Percentiles rank a stretch among this genome's conserved stretches.
Conservation (phyloP, 192 early-diverging fungal genomes). For the Gryganskiella cystojenkinii region DNA sequence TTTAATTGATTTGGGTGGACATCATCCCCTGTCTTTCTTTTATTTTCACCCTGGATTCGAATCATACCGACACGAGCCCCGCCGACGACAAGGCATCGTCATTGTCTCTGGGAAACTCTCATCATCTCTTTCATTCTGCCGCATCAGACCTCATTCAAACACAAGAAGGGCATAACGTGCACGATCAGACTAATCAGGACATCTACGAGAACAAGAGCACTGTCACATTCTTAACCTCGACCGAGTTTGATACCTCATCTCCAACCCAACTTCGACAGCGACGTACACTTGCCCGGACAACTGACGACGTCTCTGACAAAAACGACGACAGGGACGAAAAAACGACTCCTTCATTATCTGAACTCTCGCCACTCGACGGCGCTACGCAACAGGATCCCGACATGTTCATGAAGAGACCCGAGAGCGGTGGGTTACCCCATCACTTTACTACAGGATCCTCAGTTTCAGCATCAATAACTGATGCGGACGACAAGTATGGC, state of each 20-base stretch:
- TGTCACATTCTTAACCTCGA: not conserved
- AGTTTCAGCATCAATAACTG: not conserved
- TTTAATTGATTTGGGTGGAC: no score
- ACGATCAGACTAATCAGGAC: no score
- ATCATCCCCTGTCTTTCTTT: no score
- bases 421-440: constrained; percentile 1
- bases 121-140: no score
- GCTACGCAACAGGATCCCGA: not conserved
- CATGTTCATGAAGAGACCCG: constrained; percentile 23
- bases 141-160: no score
- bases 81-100: no score
- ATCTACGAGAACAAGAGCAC: not conserved
- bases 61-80: no score
- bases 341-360: not conserved
- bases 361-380: no score
- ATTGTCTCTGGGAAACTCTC: no score
- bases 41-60: no score
- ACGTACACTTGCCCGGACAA: not conserved
- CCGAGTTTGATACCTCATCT: not conserved
- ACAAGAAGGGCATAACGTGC: no score
- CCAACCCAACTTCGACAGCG: constrained; percentile 6
- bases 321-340: not conserved
- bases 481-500: constrained; percentile 41
- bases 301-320: not conserved
- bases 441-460: not conserved